Conservation (phyloP, 306 rosid genomes). For the Hippophae rhamnoides region DNA sequence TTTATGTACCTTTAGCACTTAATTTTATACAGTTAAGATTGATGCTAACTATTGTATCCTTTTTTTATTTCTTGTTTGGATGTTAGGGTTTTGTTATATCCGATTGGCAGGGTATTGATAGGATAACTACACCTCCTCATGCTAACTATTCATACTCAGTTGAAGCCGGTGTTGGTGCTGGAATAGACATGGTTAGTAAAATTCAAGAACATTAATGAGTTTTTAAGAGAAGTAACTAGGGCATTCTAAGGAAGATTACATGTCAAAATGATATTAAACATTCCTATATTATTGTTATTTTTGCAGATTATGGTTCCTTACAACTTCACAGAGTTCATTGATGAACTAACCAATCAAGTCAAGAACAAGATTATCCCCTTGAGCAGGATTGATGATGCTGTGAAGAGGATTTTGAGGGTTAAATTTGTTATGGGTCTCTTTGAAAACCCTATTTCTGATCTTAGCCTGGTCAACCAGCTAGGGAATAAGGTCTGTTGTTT, state of each 20-base stretch:
- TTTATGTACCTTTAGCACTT: neutral
- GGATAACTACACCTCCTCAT: slow-evolving; percentile 77
- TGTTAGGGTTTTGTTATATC: slow-evolving; percentile 79
- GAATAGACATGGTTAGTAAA: slow-evolving; percentile 71
- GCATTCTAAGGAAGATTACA: neutral
- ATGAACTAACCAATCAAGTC: slow-evolving; percentile 47
- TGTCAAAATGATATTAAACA: neutral
- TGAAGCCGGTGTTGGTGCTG: slow-evolving; percentile 62
- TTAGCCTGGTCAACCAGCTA: slow-evolving; percentile 55
- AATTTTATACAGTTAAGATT: neutral
- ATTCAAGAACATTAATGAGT: neutral
- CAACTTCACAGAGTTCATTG: slow-evolving; percentile 44
- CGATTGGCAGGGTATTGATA: slow-evolving; percentile 79
- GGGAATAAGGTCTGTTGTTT: slow-evolving; percentile 53
- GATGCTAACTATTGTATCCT: neutral
- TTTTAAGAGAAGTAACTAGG: neutral
- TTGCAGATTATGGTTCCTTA: slow-evolving; percentile 70
- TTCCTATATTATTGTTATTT: neutral
- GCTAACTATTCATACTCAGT: slow-evolving; percentile 75
- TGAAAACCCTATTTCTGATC: slow-evolving; percentile 62
- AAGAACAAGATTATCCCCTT: slow-evolving; percentile 53
- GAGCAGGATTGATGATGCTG: slow-evolving; percentile 80
- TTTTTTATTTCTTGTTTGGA: slow-evolving; percentile 1
- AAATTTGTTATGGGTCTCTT: slow-evolving; percentile 79
- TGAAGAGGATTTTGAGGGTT: slow-evolving; percentile 59